phyloP scores from a whole-genome alignment of 2,329 filamentous ascomycete species.

The Verticillium nubilum region DNA sequence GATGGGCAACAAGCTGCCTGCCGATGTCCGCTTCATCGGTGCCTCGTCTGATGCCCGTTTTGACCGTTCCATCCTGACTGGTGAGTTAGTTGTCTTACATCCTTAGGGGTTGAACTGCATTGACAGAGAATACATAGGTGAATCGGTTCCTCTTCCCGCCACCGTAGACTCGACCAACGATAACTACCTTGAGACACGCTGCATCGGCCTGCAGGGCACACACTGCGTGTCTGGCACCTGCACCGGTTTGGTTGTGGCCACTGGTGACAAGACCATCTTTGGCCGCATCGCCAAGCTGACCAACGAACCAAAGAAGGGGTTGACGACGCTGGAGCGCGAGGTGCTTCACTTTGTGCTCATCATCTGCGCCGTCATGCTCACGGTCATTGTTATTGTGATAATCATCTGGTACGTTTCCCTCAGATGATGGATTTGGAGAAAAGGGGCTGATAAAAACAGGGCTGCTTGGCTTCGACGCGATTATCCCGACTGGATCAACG shows the following conservation, averaged over 20 bases:
- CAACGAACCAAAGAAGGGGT: conserved; percentile 59
- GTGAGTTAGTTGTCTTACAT: conserved; percentile 24
- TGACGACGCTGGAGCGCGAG: conserved; percentile 68
- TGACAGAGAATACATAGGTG: conserved; percentile 34
- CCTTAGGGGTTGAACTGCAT: neutral
- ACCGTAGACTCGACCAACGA: conserved; percentile 61
- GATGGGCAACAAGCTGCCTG: conserved; percentile 67
- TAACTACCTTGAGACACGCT: conserved; percentile 72
- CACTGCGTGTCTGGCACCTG: conserved; percentile 68
- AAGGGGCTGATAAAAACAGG: conserved; percentile 47
- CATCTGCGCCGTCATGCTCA: conserved; percentile 60
- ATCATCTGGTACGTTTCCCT: conserved; percentile 35
- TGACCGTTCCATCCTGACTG: conserved; percentile 68
- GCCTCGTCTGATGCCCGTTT: conserved; percentile 66
- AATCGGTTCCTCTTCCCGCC: conserved; percentile 59
- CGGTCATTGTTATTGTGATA: conserved; percentile 53
- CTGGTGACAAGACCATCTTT: conserved; percentile 69
- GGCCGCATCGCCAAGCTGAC: conserved; percentile 70
- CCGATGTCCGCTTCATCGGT: conserved; percentile 66
- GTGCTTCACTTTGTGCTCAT: conserved; percentile 67
- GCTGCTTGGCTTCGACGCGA: conserved; percentile 62
- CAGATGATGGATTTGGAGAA: neutral
- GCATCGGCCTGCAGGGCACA: conserved; percentile 74
- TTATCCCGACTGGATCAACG: conserved; percentile 66
- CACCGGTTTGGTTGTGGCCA: conserved; percentile 64